Evolutionary conservation across 1,284 basidiomycete genomes (phyloP), one percentile per base, ranked within the genome.

Genomic region (Irpex rosettiformis): DNA sequence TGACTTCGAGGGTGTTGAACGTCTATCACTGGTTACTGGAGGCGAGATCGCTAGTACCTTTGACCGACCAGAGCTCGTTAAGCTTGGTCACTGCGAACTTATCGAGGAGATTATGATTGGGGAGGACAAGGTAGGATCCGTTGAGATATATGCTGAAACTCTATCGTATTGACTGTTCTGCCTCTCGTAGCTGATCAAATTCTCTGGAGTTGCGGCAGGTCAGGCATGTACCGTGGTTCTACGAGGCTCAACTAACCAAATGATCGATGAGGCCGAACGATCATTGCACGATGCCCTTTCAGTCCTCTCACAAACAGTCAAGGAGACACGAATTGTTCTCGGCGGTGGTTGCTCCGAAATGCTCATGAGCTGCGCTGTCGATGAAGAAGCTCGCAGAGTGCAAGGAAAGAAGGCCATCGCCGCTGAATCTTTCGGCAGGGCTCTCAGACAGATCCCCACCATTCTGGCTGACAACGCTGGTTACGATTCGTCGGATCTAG

Each of bases 31-130:
- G 4, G 97, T 99, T 22, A 98, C 96, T 11, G 97, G 97, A 16
- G 97, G 97, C 52, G 97, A 99, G 77, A 98, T 99, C 65, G 91
- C 94, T 0, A 93, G 89, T 66, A 98, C 96, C 0, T 99, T 99
- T 68, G 96, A 98, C 59, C 82, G 89, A 28, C 94, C 97, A 0
- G 94, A 97, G 68, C 83, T 93, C 52, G 95, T 99, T 62, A 94
- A 94, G 73, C 86, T 99, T 13, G 97, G 97, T 24, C 82, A 83
- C 54, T 99, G 96, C 72, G 96, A 98, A 62, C 72, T 93, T 61
- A 98, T 99, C 62, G 96, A 99, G 76, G 97, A 99, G 78, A 90
- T 99, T 65, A 98, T 99, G 84, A 98, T 99, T 66, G 97, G 97
- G 42, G 97, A 99, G 77, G 96, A 99, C 77, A 96, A 95, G 85